Conservation (phyloP, 306 rosid genomes). For the Abrus pulchellus region DNA sequence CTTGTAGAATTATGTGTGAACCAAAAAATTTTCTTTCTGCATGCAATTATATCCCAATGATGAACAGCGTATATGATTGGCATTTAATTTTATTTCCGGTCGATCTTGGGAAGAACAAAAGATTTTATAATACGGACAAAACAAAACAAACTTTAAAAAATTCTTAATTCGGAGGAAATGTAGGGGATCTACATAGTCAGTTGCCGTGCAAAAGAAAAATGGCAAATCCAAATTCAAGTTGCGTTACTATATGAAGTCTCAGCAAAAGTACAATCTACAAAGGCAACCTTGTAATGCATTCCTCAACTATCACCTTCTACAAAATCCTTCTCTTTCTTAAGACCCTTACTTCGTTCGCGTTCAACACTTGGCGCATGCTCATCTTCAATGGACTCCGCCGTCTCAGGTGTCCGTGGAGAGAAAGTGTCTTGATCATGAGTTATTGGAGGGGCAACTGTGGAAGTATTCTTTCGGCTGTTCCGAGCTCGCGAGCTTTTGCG, state of each 20-base stretch:
- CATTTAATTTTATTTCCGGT: background rate
- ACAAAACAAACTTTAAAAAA: background rate
- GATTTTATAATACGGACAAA: background rate
- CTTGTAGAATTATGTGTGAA: too few species aligned
- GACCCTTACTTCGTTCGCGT: background rate
- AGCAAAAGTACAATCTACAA: background rate
- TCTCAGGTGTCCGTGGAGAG: background rate
- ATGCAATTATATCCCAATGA: background rate
- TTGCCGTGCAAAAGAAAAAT: background rate
- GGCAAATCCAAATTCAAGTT: background rate
- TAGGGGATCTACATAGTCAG: background rate
- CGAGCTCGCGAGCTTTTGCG: constrained; percentile 66
- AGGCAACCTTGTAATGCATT: background rate
- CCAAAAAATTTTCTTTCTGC: too few species aligned
- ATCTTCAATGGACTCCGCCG: constrained; percentile 3
- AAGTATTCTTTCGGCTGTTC: constrained; percentile 56
- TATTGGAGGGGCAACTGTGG: constrained; percentile 5
- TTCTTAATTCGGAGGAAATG: background rate
- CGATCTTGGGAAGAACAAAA: background rate
- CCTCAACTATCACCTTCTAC: constrained; percentile 17
- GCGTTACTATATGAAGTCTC: too few species aligned
- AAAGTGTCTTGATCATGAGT: background rate
- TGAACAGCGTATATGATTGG: background rate
- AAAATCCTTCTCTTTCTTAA: constrained; percentile 32
- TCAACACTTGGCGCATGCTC: too few species aligned